phyloP scores from a whole-genome alignment of 2,329 filamentous ascomycete species.

The Nemania serpens region DNA sequence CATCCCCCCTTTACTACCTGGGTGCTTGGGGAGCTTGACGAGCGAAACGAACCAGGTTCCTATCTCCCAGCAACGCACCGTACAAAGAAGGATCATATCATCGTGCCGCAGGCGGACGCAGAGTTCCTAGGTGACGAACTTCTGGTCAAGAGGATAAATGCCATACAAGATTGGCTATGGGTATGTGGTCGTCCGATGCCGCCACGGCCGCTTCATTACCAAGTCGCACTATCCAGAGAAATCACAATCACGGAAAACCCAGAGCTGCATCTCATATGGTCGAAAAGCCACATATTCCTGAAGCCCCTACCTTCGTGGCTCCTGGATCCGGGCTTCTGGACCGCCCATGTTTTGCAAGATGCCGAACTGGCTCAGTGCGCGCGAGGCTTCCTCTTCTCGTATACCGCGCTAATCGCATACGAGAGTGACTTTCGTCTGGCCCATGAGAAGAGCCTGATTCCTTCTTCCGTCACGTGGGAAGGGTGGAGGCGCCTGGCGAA shows the following conservation, averaged over 20 bases:
- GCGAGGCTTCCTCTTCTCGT: conserved; percentile 46
- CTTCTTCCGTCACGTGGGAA: conserved; percentile 43
- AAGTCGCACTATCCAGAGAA: conserved; percentile 41
- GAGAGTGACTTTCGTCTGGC: conserved; percentile 48
- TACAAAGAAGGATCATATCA: conserved; percentile 38
- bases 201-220: conserved; percentile 46
- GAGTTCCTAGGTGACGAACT: conserved; percentile 40
- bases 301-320: conserved; percentile 50
- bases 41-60: conserved; percentile 9
- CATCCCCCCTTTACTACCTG: conserved; percentile 17
- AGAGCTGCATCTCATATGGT: conserved; percentile 48
- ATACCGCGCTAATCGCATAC: conserved; percentile 45
- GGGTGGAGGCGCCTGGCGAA: conserved; percentile 42
- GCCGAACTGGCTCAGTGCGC: conserved; percentile 40
- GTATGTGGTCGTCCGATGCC: conserved; percentile 43
- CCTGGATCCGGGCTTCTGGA: conserved; percentile 45
- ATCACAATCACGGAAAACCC: conserved; percentile 46
- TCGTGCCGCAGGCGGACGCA: conserved; percentile 29
- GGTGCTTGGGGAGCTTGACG: conserved; percentile 6
- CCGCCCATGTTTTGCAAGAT: conserved; percentile 29
- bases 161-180: conserved; percentile 41
- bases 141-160: conserved; percentile 40
- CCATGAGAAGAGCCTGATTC: conserved; percentile 42
- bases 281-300: conserved; percentile 44
- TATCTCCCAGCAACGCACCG: conserved; percentile 41